These are phyloP conservation scores for Alternaria arbusti DNA, from an alignment of 2,329 filamentous ascomycete species.

Conservation along the genomic window DNA sequence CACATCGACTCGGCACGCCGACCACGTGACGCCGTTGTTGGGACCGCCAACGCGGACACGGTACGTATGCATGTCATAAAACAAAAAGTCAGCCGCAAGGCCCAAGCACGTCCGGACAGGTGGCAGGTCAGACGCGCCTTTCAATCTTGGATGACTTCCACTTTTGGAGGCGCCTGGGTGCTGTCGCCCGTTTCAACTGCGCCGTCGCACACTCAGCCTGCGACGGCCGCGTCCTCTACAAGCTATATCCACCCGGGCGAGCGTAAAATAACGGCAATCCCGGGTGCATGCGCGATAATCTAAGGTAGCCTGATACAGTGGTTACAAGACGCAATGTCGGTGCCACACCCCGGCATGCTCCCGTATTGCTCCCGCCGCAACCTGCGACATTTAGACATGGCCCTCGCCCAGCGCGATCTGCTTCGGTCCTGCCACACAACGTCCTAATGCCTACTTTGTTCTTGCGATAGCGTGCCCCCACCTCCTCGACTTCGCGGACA, in stretches of 20 bases:
- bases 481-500: conserved; percentile 16
- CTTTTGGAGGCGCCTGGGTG: neutral
- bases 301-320: conserved; percentile 27
- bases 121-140: neutral
- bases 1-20: neutral
- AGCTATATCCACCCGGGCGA: conserved; percentile 6
- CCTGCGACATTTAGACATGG: conserved; percentile 23
- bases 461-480: conserved; percentile 1
- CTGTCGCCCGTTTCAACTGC: neutral
- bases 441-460: conserved; percentile 1
- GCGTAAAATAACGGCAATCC: conserved; percentile 13
- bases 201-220: neutral
- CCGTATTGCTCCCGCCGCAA: conserved; percentile 14
- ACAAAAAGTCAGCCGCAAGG: neutral
- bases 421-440: conserved; percentile 10
- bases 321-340: conserved; percentile 28
- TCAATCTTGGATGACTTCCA: neutral
- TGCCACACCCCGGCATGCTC: conserved; percentile 15
- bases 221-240: neutral
- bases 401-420: conserved; percentile 14
- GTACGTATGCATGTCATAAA: neutral
- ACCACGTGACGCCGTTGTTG: neutral
- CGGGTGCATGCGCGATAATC: conserved; percentile 12
- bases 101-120: neutral
- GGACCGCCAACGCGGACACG: neutral